Conservation (phyloP, 75 land plant genomes). For the Isoetes taiwanensis region DNA sequence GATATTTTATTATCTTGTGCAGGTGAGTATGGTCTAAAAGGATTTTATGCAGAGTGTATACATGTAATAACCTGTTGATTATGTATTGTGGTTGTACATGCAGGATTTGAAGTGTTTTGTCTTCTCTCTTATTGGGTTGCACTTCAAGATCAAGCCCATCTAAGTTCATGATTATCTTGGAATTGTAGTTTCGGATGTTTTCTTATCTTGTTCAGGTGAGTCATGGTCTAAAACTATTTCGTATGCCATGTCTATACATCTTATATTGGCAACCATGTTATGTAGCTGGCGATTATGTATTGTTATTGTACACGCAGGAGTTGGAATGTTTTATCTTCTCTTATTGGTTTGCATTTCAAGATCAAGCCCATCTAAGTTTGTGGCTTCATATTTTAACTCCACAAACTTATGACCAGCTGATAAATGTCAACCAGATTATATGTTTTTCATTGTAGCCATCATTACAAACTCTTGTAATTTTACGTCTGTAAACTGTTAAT, state of each 20-base stretch:
- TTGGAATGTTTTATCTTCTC: conserved; percentile 85
- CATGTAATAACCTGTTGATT: neutral
- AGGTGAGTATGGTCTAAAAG: conserved; percentile 28
- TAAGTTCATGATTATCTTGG: too few relatives aligned
- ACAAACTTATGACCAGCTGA: too few relatives aligned
- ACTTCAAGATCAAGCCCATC: conserved; percentile 99
- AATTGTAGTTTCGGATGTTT: conserved; percentile 84
- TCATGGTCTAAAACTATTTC: neutral
- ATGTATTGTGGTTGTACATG: conserved; percentile 8
- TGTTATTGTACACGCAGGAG: conserved; percentile 44
- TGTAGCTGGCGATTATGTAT: neutral
- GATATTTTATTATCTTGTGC: conserved; percentile 91
- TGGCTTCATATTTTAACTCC: too few relatives aligned
- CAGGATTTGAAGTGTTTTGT: conserved; percentile 96
- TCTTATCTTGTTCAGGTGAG: conserved; percentile 91
- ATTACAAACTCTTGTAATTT: too few relatives aligned
- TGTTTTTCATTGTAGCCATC: too few relatives aligned
- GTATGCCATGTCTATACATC: neutral
- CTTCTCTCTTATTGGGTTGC: conserved; percentile 84
- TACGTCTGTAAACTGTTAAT: too few relatives aligned
- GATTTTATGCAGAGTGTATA: too few relatives aligned
- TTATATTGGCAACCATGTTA: too few relatives aligned
- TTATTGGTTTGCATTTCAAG: conserved; percentile 90
- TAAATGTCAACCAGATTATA: too few relatives aligned
- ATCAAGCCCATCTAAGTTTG: conserved; percentile 87